These are phyloP conservation scores for Pezicula radicicola DNA, from an alignment of 2,329 filamentous ascomycete species.

Conservation along the genomic window DNA sequence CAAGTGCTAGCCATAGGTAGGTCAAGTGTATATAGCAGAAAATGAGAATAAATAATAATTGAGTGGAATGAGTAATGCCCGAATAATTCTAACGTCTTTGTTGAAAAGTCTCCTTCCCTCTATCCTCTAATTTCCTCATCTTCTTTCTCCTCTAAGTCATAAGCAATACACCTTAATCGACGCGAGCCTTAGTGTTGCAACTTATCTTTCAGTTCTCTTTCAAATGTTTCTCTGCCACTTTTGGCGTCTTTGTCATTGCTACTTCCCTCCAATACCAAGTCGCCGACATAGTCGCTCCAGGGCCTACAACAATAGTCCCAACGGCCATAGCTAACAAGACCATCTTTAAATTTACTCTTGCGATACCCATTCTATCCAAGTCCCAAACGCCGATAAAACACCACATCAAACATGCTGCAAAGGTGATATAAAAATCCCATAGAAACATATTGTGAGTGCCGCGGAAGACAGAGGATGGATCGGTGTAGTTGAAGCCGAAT, in stretches of 20 bases:
- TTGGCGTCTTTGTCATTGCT: background rate
- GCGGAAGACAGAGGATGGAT: background rate
- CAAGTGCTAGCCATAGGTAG: no score
- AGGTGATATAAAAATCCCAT: background rate
- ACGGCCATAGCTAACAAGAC: background rate
- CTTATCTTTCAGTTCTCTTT: no score
- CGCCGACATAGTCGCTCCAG: slow-evolving; percentile 1
- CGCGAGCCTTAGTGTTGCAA: no score
- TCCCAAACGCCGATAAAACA: slow-evolving; percentile 1
- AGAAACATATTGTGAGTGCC: background rate
- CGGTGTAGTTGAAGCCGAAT: background rate
- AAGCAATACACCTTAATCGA: no score
- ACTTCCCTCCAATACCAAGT: slow-evolving; percentile 4
- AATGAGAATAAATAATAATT: no score
- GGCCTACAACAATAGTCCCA: slow-evolving; percentile 1
- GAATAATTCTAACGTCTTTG: no score
- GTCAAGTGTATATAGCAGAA: no score
- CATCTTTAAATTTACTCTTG: background rate
- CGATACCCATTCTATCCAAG: background rate
- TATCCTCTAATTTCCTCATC: no score
- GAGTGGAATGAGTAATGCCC: no score
- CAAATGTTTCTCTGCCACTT: no score
- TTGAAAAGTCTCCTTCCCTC: no score
- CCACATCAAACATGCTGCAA: background rate
- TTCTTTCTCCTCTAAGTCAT: no score